Evolutionary conservation across 495 filamentous ascomycete species (phyloP), one percentile per base, ranked within the genome.

Genomic region (Penicillium chermesinum): DNA sequence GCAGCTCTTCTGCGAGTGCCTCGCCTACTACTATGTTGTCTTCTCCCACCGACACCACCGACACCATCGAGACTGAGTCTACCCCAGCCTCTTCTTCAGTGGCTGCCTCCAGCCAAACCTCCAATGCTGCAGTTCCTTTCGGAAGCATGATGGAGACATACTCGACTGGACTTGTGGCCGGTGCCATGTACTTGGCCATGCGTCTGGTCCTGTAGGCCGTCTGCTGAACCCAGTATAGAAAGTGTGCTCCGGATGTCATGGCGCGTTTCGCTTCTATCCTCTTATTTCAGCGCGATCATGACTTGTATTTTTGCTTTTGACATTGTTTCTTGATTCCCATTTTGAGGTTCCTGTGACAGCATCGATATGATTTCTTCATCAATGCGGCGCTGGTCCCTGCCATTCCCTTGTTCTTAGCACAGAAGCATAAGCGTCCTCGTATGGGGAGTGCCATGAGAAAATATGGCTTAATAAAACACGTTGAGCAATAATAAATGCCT

Each of bases 101-200:
- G 14, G 64, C 65, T 22, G 64, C 65, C 9, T 41, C 49, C 10
- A 58, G 57, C 45, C 46, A 62, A 15, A 57, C 59, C 16, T 56
- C 58, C 49, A 70, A 67, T 34, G 71, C 63, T 19, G 72, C 68
- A 6, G 65, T 54, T 14, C 38, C 54, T 25, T 70, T 50, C 54
- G 54, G 48, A 32, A 46, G 55, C 39, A 15, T 78, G 38, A 66
- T 63, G 12, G 66, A 70, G 61, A 69, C 72, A 14, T 74, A 74
- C 57, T 77, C 76, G 19, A 76, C 75, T 44, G 70, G 71, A 45
- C 35, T 76, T 35, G 57, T 82, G 49, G 76, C 70, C 15, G 71
- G 64, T 37, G 71, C 64, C 45, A 48, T 80, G 55, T 58, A 77
- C 38, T 61, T 73, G 38, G 62, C 73, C 38, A 71, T 79, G 43